Percentiles rank a stretch among this genome's conserved stretches.
These are phyloP conservation scores for Paecilomyces sp. DNA, from an alignment of 2,329 filamentous ascomycete species.

Conservation along the genomic window DNA sequence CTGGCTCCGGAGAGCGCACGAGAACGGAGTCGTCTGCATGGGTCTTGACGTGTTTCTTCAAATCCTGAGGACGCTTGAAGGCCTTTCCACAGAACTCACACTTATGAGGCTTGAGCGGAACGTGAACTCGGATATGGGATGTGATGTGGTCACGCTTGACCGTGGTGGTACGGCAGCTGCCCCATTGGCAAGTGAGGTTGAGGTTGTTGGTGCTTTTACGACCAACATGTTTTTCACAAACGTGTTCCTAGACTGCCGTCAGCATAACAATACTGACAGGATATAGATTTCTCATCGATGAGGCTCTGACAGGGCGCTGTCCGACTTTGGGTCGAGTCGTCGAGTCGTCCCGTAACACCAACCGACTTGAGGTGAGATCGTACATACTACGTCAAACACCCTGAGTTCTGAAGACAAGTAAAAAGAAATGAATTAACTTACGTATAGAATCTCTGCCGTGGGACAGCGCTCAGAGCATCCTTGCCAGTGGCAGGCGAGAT, in stretches of 20 bases:
- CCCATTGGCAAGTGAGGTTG: constrained; percentile 96
- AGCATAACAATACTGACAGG: not conserved
- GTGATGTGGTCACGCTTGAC: constrained; percentile 99
- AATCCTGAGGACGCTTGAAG: constrained; percentile 96
- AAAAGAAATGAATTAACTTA: constrained; percentile 27
- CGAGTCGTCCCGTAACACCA: not conserved
- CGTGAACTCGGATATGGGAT: constrained; percentile 95
- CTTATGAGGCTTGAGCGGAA: constrained; percentile 98
- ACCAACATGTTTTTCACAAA: constrained; percentile 96
- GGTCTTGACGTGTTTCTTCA: constrained; percentile 99
- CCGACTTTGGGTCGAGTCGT: not conserved
- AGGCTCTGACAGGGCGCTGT: not conserved
- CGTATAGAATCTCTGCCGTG: constrained; percentile 56
- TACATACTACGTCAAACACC: not conserved
- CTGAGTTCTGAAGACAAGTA: not conserved
- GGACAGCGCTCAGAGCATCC: constrained; percentile 54
- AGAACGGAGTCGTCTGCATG: constrained; percentile 90
- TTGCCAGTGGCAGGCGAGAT: constrained; percentile 53
- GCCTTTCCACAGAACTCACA: constrained; percentile 98
- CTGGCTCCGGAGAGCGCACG: constrained; percentile 56
- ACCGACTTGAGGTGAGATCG: not conserved
- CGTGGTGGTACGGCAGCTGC: constrained; percentile 88
- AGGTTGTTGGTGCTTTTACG: constrained; percentile 99
- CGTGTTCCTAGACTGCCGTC: constrained; percentile 65
- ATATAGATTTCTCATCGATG: not conserved